phyloP scores from a whole-genome alignment of 106 monocot species.

The Narthecium ossifragum region DNA sequence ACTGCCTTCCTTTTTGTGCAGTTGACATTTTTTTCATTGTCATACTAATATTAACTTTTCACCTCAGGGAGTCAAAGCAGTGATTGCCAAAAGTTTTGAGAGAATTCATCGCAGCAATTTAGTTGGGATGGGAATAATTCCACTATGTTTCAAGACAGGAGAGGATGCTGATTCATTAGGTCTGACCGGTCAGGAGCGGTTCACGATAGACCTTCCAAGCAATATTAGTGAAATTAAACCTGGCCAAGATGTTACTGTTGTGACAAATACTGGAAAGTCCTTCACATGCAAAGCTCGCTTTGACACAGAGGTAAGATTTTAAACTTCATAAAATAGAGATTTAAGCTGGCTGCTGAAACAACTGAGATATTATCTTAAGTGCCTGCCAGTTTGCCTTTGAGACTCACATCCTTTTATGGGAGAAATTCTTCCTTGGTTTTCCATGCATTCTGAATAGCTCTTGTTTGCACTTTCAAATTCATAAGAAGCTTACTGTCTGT shows the following conservation, averaged over 20 bases:
- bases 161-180: constrained; percentile 75
- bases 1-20: neutral
- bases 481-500: too few relatives aligned
- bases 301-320: constrained; percentile 58
- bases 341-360: too few relatives aligned
- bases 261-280: constrained; percentile 61
- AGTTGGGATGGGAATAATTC: constrained; percentile 90
- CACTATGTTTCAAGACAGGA: constrained; percentile 70
- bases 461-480: too few relatives aligned
- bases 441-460: too few relatives aligned
- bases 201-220: constrained; percentile 65
- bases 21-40: neutral
- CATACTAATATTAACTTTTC: neutral
- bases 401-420: too few relatives aligned
- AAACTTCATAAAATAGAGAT: too few relatives aligned
- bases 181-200: constrained; percentile 69
- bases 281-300: constrained; percentile 69
- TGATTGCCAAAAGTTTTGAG: constrained; percentile 94
- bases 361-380: too few relatives aligned
- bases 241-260: constrained; percentile 65
- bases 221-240: constrained; percentile 47
- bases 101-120: constrained; percentile 86
- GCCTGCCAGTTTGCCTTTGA: too few relatives aligned
- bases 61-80: constrained; percentile 80
- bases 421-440: too few relatives aligned